Conservation (phyloP, 768 basidiomycete species). For the Suillus cothurnatus region DNA sequence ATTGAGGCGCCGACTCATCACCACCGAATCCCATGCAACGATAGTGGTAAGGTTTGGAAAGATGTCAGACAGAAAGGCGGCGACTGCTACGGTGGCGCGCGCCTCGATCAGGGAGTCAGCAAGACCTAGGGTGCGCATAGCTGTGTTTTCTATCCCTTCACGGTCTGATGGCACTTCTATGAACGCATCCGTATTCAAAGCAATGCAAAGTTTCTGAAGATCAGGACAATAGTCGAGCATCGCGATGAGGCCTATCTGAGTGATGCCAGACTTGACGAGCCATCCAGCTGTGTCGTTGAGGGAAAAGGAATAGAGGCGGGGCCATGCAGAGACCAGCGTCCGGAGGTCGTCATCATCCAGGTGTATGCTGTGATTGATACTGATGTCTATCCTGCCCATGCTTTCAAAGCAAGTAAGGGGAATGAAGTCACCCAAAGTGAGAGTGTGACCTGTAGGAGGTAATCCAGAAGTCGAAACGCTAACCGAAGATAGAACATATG, state of each 20-base stretch:
- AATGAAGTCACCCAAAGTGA: constrained; percentile 4
- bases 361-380: constrained; percentile 4
- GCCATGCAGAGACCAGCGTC: constrained; percentile 2
- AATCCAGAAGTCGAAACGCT: not conserved
- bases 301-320: constrained; percentile 4
- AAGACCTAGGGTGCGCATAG: not conserved
- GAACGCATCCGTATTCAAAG: constrained; percentile 3
- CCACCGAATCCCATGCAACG: not conserved
- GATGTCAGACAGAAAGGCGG: constrained; percentile 11
- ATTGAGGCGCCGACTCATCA: not conserved
- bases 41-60: constrained; percentile 7
- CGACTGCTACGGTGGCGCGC: not conserved
- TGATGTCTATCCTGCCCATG: constrained; percentile 4
- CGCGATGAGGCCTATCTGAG: constrained; percentile 1
- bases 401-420: constrained; percentile 7
- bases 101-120: not conserved
- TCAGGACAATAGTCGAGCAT: constrained; percentile 4
- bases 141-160: constrained; percentile 1
- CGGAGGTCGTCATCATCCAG: not conserved
- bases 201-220: constrained; percentile 7
- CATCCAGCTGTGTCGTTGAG: constrained; percentile 4
- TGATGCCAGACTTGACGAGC: constrained; percentile 7
- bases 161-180: constrained; percentile 1
- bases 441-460: not conserved
- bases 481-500: not conserved